Evolutionary conservation across 2,329 filamentous ascomycete species (phyloP), one percentile per base, ranked within the genome.

Genomic region (Emericellopsis atlantica): DNA sequence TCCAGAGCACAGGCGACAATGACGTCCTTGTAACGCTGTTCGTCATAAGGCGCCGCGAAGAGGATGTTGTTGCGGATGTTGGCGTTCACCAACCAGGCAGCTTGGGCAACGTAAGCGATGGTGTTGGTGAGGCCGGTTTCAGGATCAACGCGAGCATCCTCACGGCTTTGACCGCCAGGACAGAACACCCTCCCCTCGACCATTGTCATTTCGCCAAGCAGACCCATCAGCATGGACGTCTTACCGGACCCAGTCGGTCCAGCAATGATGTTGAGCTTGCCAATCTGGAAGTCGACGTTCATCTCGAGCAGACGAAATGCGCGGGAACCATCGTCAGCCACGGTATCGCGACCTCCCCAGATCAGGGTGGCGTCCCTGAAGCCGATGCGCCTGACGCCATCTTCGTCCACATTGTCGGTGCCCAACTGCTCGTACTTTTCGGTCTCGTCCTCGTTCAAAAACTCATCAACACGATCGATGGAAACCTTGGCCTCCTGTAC

Each of bases 401-500:
- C 64, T 40, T 83, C 74, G 48, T 85, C 79, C 21, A 77, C 58
- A 45, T 83, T 82, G 45, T 82, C 76, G 23, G 76, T 66, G 11
- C 80, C 76, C 2, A 98, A 72, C 55, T 96, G 92, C 32, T 76
- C 69, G 55, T 95, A 96, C 59, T 98, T 98, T 44, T 93, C 87
- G 0, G 92, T 98, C 64, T 98, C 92, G 7, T 92, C 88, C 57
- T 98, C 92, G 43, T 74, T 80, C 34, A 98, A 62, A 53, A 95
- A 98, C 51, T 94, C 84, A 55, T 98, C 90, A 7, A 98, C 86
- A 68, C 92, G 89, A 54, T 95, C 89, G 40, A 98, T 80, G 0
- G 92, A 98, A 16, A 98, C 90, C 64, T 94, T 94, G 21, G 89
- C 86, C 62, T 98, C 92, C 64, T 95, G 88, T 4, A 98, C 89